Conservation (phyloP, 495 filamentous ascomycete species). For the Podospora appendiculata region DNA sequence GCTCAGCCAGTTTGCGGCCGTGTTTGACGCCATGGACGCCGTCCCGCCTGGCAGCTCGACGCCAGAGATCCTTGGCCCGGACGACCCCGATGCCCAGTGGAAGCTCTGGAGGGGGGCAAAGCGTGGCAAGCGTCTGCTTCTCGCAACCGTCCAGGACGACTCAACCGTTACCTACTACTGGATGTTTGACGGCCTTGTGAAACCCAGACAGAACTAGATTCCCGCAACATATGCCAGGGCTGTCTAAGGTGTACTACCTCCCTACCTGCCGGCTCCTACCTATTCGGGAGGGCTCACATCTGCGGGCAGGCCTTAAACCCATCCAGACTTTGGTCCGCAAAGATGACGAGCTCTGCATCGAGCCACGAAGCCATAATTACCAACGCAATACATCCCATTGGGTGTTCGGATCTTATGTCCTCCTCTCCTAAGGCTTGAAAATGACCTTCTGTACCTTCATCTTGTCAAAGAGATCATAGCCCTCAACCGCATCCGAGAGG, state of each 20-base stretch:
- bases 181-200: constrained; percentile 90
- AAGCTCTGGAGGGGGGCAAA: constrained; percentile 33
- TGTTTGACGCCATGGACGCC: constrained; percentile 68
- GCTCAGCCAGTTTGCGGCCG: constrained; percentile 60
- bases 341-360: too few relatives aligned
- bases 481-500: constrained; percentile 72
- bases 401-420: neutral
- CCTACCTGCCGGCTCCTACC: too few relatives aligned
- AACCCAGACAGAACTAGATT: constrained; percentile 82
- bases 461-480: constrained; percentile 84
- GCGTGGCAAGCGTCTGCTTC: constrained; percentile 61
- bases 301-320: too few relatives aligned
- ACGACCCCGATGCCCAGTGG: constrained; percentile 16
- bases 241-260: too few relatives aligned
- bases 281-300: too few relatives aligned
- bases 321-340: too few relatives aligned
- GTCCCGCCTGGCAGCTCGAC: constrained; percentile 28
- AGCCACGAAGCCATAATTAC: too few relatives aligned
- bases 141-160: constrained; percentile 81
- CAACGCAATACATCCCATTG: too few relatives aligned
- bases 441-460: constrained; percentile 90
- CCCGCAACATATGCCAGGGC: neutral
- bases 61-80: constrained; percentile 10
- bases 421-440: constrained; percentile 29
- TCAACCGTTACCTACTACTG: constrained; percentile 94